A percentile compares a stretch with the other conserved stretches of the same genome.
These are phyloP conservation scores for Chytriomyces sp. DNA, from an alignment of 192 early-diverging fungal genomes.

Conservation along the genomic window DNA sequence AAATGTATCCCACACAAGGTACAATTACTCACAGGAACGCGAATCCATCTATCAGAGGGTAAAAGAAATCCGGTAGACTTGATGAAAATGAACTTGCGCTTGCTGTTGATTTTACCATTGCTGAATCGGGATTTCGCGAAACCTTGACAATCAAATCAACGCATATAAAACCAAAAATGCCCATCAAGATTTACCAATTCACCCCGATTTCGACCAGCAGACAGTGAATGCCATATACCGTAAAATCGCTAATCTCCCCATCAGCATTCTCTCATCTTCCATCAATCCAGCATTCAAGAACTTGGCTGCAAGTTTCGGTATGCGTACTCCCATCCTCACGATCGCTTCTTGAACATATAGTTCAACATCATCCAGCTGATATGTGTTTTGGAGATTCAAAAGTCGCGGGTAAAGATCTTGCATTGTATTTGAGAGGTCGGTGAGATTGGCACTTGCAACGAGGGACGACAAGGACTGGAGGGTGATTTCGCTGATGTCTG, in stretches of 20 bases:
- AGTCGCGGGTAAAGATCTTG: conserved; percentile 5
- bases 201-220: background rate
- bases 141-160: background rate
- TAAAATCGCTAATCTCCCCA: background rate
- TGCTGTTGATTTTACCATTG: background rate
- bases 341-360: conserved; percentile 23
- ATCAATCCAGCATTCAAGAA: conserved; percentile 1
- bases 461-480: conserved; percentile 2
- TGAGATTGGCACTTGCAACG: background rate
- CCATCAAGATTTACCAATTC: background rate
- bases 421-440: conserved; percentile 8
- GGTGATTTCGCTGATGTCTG: conserved; percentile 10
- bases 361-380: conserved; percentile 23
- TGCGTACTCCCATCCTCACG: background rate
- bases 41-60: conserved; percentile 25
- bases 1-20: background rate
- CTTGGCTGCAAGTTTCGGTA: conserved; percentile 24
- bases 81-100: conserved; percentile 1
- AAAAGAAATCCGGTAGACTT: conserved; percentile 24
- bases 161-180: background rate
- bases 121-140: no score
- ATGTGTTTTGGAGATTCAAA: conserved; percentile 23
- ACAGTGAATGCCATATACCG: conserved; percentile 26
- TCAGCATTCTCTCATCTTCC: conserved; percentile 7
- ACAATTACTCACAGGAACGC: background rate